A percentile compares a stretch with the other conserved stretches of the same genome.
These are phyloP conservation scores for Neonectria hederae DNA, from an alignment of 2,329 filamentous ascomycete genomes.

Conservation along the genomic window DNA sequence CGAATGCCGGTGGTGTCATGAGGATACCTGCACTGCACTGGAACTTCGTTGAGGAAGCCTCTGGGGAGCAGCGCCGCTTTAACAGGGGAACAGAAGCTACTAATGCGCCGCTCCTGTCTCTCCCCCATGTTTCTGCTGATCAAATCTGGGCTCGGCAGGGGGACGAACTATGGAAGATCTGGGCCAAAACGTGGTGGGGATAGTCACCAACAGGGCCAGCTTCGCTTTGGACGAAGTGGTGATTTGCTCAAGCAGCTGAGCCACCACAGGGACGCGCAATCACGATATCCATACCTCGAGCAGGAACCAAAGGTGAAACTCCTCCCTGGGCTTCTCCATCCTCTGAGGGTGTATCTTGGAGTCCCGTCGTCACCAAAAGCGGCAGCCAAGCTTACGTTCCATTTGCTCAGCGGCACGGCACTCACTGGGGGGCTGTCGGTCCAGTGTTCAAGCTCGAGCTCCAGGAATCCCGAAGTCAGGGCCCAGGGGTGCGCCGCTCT, in stretches of 20 bases:
- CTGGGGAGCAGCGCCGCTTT: conserved; percentile 17
- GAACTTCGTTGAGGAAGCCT: conserved; percentile 35
- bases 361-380: conserved; percentile 10
- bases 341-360: background rate
- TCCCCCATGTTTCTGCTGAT: conserved; percentile 21
- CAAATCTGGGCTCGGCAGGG: conserved; percentile 26
- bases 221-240: background rate
- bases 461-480: conserved; percentile 20
- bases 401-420: conserved; percentile 15
- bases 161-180: conserved; percentile 2
- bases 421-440: background rate
- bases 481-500: background rate
- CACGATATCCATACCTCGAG: background rate
- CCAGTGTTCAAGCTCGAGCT: conserved; percentile 18
- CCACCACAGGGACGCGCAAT: conserved; percentile 12
- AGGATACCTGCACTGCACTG: background rate
- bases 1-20: conserved; percentile 1
- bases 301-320: conserved; percentile 5
- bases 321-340: background rate
- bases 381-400: conserved; percentile 17
- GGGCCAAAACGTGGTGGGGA: background rate
- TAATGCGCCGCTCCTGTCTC: background rate
- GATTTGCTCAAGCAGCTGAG: background rate
- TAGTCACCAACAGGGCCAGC: background rate
- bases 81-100: background rate